These are phyloP conservation scores for Penicillium thymicola DNA, from an alignment of 2,329 filamentous ascomycete species.

Conservation along the genomic window DNA sequence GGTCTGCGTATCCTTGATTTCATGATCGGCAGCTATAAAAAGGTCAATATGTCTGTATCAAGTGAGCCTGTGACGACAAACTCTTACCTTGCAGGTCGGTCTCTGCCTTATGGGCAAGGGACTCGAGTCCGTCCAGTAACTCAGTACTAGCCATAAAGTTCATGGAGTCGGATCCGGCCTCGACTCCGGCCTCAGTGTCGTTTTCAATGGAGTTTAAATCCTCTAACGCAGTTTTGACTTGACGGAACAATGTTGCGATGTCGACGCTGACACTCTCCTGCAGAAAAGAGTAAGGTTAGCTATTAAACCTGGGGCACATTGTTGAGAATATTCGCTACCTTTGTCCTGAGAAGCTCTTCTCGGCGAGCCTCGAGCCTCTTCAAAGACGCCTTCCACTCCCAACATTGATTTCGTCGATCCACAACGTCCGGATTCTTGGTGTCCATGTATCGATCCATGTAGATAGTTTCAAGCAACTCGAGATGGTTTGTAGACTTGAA, in stretches of 20 bases:
- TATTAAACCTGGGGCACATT: neutral
- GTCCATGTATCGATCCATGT: conserved; percentile 82
- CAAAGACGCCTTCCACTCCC: conserved; percentile 69
- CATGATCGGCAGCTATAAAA: conserved; percentile 34
- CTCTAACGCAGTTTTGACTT: conserved; percentile 43
- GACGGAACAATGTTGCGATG: conserved; percentile 32
- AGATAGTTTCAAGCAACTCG: conserved; percentile 74
- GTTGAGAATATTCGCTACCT: conserved; percentile 18
- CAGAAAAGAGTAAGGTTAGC: neutral
- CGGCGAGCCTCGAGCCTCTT: conserved; percentile 52
- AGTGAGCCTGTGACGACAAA: neutral
- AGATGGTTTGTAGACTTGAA: conserved; percentile 76
- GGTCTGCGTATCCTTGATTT: conserved; percentile 50
- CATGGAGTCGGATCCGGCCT: conserved; percentile 38
- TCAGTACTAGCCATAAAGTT: conserved; percentile 37
- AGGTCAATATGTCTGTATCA: neutral
- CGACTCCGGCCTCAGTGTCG: conserved; percentile 19
- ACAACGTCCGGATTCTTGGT: conserved; percentile 60
- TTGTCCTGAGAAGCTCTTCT: conserved; percentile 41
- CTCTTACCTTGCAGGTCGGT: conserved; percentile 47
- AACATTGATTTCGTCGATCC: conserved; percentile 64
- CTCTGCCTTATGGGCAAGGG: conserved; percentile 45
- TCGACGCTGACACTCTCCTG: conserved; percentile 27
- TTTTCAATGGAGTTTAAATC: conserved; percentile 41
- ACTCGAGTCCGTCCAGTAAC: conserved; percentile 44